Conservation (phyloP, 2,329 filamentous ascomycete species). For the Canariomyces notabilis region DNA sequence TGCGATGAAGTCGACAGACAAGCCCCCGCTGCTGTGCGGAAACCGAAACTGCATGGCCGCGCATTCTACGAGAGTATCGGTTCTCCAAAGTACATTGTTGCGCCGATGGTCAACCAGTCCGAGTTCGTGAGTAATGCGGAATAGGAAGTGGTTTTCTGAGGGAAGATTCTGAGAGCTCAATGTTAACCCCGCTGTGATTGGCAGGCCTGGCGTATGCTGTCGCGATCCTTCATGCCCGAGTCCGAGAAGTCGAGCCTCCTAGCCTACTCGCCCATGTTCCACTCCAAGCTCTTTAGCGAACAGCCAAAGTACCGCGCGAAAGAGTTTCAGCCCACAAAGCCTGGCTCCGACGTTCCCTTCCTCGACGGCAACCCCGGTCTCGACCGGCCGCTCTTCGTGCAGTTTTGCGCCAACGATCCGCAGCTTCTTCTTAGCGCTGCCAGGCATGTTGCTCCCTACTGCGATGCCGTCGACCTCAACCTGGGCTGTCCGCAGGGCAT, state of each 20-base stretch:
- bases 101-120: constrained; percentile 97
- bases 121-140: constrained; percentile 71
- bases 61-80: constrained; percentile 95
- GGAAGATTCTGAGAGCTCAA: neutral
- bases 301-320: constrained; percentile 68
- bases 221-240: constrained; percentile 80
- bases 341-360: constrained; percentile 39
- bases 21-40: constrained; percentile 11
- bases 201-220: constrained; percentile 93
- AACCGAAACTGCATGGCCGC: constrained; percentile 68
- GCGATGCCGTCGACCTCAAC: constrained; percentile 93
- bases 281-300: constrained; percentile 82
- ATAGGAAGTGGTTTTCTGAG: neutral
- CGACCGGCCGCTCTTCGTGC: constrained; percentile 88
- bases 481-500: constrained; percentile 96
- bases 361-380: constrained; percentile 82
- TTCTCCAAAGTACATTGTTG: constrained; percentile 82
- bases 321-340: constrained; percentile 68
- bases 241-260: constrained; percentile 62
- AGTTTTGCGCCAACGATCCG: constrained; percentile 90
- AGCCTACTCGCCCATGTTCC: constrained; percentile 93
- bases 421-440: constrained; percentile 77
- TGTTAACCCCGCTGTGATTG: neutral
- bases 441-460: constrained; percentile 72
- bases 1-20: constrained; percentile 9